Percentiles rank a stretch among this genome's conserved stretches.
These are phyloP conservation scores for Russula emetica DNA, from an alignment of 768 basidiomycete species.

Conservation along the genomic window DNA sequence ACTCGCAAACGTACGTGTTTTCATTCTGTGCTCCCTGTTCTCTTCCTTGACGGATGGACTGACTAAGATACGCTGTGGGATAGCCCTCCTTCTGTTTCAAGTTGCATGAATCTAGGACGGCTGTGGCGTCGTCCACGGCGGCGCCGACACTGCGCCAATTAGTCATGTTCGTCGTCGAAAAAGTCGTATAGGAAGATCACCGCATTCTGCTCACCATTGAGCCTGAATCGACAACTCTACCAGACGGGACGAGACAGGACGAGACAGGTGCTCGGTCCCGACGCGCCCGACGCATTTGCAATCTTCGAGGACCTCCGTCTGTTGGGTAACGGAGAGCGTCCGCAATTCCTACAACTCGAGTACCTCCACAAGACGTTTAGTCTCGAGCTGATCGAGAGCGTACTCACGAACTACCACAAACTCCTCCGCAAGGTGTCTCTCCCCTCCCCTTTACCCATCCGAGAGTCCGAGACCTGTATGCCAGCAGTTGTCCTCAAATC, in stretches of 20 bases:
- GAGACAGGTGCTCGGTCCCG: constrained; percentile 55
- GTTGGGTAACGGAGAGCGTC: constrained; percentile 66
- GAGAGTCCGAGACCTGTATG: no score
- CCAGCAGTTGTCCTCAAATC: no score
- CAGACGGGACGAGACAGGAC: constrained; percentile 64
- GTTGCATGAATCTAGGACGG: constrained; percentile 90
- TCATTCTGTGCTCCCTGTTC: background rate
- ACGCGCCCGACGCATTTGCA: no score
- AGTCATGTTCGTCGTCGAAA: constrained; percentile 97
- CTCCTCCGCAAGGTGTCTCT: constrained; percentile 71
- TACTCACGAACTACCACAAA: constrained; percentile 83
- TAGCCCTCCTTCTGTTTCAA: constrained; percentile 93
- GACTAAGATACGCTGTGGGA: background rate
- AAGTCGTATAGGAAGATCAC: constrained; percentile 70
- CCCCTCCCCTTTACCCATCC: no score
- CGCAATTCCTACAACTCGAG: constrained; percentile 67
- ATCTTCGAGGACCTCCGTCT: constrained; percentile 85
- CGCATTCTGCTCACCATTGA: constrained; percentile 32
- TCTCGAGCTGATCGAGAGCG: constrained; percentile 69
- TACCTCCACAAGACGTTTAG: constrained; percentile 90
- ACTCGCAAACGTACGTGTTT: no score
- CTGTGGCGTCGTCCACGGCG: constrained; percentile 94
- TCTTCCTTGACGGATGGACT: background rate
- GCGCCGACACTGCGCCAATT: constrained; percentile 93
- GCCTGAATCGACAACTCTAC: constrained; percentile 49